Evolutionary conservation across 495 filamentous ascomycete genomes (phyloP), one percentile per base, ranked within the genome.

Genomic region (Chaetomidium leptoderma): DNA sequence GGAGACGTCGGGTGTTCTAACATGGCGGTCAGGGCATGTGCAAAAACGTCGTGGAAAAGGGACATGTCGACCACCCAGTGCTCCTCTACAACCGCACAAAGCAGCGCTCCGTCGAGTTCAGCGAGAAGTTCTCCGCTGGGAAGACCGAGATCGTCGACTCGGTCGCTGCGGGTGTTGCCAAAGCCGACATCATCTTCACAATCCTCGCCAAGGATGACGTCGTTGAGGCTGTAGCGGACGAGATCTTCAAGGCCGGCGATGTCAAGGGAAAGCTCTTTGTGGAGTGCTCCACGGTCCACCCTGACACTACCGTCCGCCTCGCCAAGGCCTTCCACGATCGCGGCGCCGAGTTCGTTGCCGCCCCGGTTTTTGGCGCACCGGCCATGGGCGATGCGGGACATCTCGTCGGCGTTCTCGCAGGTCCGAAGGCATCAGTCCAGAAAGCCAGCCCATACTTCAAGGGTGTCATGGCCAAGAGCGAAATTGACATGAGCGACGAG

Each of bases 261-360:
- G 74, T 85, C 9, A 74, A 74, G 16, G 85, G 83, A 35, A 92
- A 91, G 70, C 73, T 90, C 17, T 82, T 96, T 56, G 76, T 96
- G 36, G 91, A 96, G 63, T 92, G 87, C 77, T 92, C 88, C 1
- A 97, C 91, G 43, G 84, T 97, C 35, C 86, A 92, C 70, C 91
- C 92, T 0, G 86, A 91, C 40, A 93, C 88, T 24, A 88, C 90
- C 4, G 79, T 87, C 40, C 73, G 71, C 44, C 63, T 88, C 6
- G 83, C 85, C 42, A 73, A 81, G 55, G 72, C 69, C 4, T 75
- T 88, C 52, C 61, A 70, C 2, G 77, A 67, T 2, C 78, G 78
- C 23, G 87, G 86, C 8, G 90, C 81, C 23, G 73, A 84, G 37
- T 93, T 95, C 71, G 82, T 95, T 27, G 85, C 88, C 8, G 88